phyloP scores from a whole-genome alignment of 2,329 filamentous ascomycete genomes.

The Epichloe coenophiala region DNA sequence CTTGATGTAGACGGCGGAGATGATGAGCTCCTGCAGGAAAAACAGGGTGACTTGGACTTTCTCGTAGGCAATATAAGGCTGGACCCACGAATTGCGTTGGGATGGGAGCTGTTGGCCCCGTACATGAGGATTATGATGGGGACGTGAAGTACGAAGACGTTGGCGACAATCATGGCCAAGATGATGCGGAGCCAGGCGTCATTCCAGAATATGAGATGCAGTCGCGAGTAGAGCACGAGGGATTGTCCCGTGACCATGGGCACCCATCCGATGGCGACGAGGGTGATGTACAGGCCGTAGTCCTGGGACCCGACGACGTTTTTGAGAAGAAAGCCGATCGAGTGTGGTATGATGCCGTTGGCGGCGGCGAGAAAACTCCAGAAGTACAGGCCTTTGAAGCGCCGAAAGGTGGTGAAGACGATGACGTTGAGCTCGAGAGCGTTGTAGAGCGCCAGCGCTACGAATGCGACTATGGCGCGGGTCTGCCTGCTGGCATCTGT shows the following conservation, averaged over 20 bases:
- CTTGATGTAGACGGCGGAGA: constrained; percentile 38
- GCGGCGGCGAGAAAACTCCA: constrained; percentile 23
- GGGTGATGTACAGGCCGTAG: constrained; percentile 8
- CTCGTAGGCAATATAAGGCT: constrained; percentile 30
- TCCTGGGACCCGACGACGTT: constrained; percentile 11
- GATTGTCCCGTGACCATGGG: constrained; percentile 46
- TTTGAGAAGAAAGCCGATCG: constrained; percentile 33
- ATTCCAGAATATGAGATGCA: constrained; percentile 44
- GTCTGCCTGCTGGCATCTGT: not conserved
- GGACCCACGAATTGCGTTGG: constrained; percentile 3
- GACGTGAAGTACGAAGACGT: constrained; percentile 38
- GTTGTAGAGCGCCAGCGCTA: constrained; percentile 15
- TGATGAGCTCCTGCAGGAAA: constrained; percentile 38
- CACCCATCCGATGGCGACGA: constrained; percentile 15
- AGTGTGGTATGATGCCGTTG: constrained; percentile 20
- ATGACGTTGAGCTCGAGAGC: constrained; percentile 18
- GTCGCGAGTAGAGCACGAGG: constrained; percentile 46
- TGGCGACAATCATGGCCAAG: constrained; percentile 41
- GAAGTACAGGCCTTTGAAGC: constrained; percentile 21
- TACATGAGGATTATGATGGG: constrained; percentile 43
- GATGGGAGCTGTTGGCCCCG: constrained; percentile 26
- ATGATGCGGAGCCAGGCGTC: constrained; percentile 31
- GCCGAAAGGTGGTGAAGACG: constrained; percentile 19
- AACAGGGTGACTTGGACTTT: constrained; percentile 40
- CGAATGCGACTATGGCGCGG: constrained; percentile 1